These are phyloP conservation scores for Paecilomyces variotii DNA, from an alignment of 2,329 filamentous ascomycete genomes.

Conservation along the genomic window DNA sequence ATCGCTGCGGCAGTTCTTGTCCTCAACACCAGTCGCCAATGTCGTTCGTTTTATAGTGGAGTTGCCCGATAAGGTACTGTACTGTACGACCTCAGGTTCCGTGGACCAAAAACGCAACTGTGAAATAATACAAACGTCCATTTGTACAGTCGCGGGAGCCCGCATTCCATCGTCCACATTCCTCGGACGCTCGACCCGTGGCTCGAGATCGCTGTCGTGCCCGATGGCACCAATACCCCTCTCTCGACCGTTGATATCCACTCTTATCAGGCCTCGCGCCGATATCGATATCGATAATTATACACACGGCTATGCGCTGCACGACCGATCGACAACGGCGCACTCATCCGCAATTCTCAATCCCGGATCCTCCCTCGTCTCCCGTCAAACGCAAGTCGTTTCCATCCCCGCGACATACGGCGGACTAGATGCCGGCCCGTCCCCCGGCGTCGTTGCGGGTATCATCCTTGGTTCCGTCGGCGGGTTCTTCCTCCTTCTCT, in stretches of 20 bases:
- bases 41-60: neutral
- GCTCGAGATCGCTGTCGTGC: neutral
- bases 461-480: conserved; percentile 45
- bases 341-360: neutral
- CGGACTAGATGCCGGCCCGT: conserved; percentile 43
- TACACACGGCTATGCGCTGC: neutral
- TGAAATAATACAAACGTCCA: neutral
- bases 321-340: neutral
- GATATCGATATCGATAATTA: neutral
- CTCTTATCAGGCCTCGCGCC: neutral
- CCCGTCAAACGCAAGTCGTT: conserved; percentile 22
- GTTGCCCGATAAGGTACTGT: neutral
- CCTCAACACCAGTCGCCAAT: neutral
- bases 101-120: neutral
- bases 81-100: neutral
- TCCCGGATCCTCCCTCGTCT: neutral
- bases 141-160: neutral
- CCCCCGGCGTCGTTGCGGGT: conserved; percentile 51
- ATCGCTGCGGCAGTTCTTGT: neutral
- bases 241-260: neutral
- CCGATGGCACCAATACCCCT: neutral
- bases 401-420: conserved; percentile 57
- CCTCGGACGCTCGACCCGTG: neutral
- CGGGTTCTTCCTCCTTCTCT: conserved; percentile 47
- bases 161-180: neutral